Percentiles rank a stretch among this genome's conserved stretches.
Conservation (phyloP, 2,329 filamentous ascomycete genomes). For the Cladophialophora exuberans region DNA sequence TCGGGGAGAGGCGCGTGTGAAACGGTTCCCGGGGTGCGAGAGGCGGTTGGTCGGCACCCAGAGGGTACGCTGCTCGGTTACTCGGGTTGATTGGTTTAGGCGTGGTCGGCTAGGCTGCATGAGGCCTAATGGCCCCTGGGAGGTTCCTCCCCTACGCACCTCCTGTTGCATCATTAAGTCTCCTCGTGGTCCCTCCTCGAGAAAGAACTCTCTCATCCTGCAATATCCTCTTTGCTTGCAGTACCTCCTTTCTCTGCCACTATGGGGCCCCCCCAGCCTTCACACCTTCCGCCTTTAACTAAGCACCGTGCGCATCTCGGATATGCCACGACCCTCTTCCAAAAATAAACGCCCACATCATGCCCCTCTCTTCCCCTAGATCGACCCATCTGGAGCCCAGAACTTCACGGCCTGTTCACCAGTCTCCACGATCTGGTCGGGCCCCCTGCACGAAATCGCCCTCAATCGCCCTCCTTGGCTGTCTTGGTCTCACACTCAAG, state of each 20-base stretch:
- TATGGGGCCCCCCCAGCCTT: not conserved
- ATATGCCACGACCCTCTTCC: not conserved
- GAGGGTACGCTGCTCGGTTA: conserved; percentile 2
- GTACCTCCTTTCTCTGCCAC: not conserved
- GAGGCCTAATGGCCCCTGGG: conserved; percentile 1
- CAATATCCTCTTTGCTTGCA: conserved; percentile 13
- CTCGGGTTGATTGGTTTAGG: conserved; percentile 6
- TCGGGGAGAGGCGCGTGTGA: conserved; percentile 26
- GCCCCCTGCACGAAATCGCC: conserved; percentile 11
- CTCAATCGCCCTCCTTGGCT: too few species aligned
- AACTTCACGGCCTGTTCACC: not conserved
- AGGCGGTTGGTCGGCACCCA: not conserved
- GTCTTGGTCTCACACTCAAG: conserved; percentile 34
- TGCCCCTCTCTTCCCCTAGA: not conserved
- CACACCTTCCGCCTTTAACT: not conserved
- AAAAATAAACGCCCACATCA: conserved; percentile 12
- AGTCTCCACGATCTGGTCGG: conserved; percentile 7
- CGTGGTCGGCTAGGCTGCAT: not conserved
- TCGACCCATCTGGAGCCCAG: not conserved
- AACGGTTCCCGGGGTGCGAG: conserved; percentile 21
- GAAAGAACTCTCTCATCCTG: conserved; percentile 11
- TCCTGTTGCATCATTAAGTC: conserved; percentile 22
- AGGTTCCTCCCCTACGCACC: conserved; percentile 5
- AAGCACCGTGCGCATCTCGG: too few species aligned
- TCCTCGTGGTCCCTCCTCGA: not conserved